These are phyloP conservation scores for Plasmodium berghei DNA, from an alignment of 169 alveolate genomes.

Conservation along the genomic window DNA sequence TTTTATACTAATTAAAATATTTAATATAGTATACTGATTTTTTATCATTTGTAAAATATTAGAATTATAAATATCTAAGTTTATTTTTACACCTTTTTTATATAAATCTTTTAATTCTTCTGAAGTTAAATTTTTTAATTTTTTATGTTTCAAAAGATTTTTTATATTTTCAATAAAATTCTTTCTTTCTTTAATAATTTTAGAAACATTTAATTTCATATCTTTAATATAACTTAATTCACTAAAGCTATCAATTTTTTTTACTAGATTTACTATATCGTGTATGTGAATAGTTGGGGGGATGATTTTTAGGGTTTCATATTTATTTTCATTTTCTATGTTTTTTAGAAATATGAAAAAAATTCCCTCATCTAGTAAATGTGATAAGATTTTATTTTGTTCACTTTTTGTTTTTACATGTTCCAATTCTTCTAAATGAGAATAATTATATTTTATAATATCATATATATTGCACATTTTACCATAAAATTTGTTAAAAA, in stretches of 20 bases:
- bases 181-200: conserved; percentile 60
- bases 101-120: conserved; percentile 54
- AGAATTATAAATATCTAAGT: conserved; percentile 36
- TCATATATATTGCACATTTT: background rate
- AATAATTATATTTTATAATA: background rate
- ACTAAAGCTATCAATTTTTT: conserved; percentile 7
- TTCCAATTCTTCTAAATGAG: background rate
- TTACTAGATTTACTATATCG: conserved; percentile 46
- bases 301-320: background rate
- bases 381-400: background rate
- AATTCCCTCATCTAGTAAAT: no score
- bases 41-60: conserved; percentile 28
- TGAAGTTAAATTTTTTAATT: conserved; percentile 18
- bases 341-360: background rate
- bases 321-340: background rate
- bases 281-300: conserved; percentile 17
- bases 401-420: background rate
- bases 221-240: conserved; percentile 17
- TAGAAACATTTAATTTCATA: conserved; percentile 16
- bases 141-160: conserved; percentile 21
- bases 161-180: conserved; percentile 39
- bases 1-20: conserved; percentile 40
- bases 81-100: conserved; percentile 21
- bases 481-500: conserved; percentile 1
- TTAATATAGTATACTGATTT: conserved; percentile 17